Base-by-base conservation (phyloP, 257 asterid species). In the Euphrasia confusa region DNA sequence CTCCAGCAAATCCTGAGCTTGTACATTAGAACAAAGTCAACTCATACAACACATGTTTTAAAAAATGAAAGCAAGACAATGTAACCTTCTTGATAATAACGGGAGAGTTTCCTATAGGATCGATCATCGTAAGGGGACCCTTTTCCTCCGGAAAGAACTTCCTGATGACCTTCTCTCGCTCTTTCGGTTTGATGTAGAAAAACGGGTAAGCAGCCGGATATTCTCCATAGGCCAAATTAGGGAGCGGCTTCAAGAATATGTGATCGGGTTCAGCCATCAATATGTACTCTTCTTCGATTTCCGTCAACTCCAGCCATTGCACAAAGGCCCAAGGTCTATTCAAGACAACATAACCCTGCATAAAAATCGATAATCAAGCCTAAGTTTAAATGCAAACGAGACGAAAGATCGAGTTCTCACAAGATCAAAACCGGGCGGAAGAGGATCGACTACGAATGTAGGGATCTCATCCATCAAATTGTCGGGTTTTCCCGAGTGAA, bases 261-360 rank as follows among this genome's bases (percentile, higher is more conserved):
- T 84, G 92, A 76, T 81, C 88, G 0, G 88, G 88, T 60, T 84
- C 92, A 33, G 81, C 88, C 92, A 81, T 84, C 42, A 84, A 56
- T 64, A 84, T 69, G 60, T 79, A 86, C 90, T 83, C 86, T 77
- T 85, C 90, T 64, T 86, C 84, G 12, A 86, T 83, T 7, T 67
- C 72, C 18, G 83, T 81, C 74, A 66, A 74, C 62, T 75, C 77
- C 44, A 83, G 72, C 90, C 95, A 83, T 65, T 86, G 86, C 72
- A 80, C 81, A 33, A 86, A 86, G 0, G 88, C 90, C 90, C 90
- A 86, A 6, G 95, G 90, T 60, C 95, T 77, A 63, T 86, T 81
- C 71, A 86, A 75, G 61, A 85, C 95, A 54, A 83, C 49, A 27
- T 83, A 86, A 65, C 86, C 86, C 90, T 86, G 72, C 3, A 65